phyloP scores from a whole-genome alignment of 2,329 filamentous ascomycete genomes.

The Acrodontium crateriforme region DNA sequence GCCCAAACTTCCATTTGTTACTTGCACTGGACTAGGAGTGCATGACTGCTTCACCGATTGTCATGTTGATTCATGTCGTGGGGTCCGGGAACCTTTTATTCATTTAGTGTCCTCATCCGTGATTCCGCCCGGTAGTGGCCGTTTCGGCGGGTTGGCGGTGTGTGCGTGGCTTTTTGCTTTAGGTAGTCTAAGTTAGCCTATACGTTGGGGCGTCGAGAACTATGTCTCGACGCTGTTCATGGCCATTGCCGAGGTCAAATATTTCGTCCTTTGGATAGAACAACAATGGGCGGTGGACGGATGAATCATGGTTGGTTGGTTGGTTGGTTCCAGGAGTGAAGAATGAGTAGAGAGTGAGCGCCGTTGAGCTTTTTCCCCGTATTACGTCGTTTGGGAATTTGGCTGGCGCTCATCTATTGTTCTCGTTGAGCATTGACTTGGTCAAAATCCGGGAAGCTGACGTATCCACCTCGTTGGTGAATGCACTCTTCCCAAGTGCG shows the following conservation, averaged over 20 bases:
- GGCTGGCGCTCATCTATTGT: slow-evolving; percentile 1
- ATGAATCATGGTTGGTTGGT: neutral
- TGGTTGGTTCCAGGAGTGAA: slow-evolving; percentile 1
- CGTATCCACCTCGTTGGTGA: slow-evolving; percentile 19
- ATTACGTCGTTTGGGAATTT: neutral
- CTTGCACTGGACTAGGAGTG: too few relatives aligned
- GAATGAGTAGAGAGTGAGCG: neutral
- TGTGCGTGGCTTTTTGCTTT: too few relatives aligned
- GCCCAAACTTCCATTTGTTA: neutral
- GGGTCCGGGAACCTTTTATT: too few relatives aligned
- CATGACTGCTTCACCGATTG: too few relatives aligned
- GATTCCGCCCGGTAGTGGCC: too few relatives aligned
- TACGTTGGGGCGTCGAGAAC: too few relatives aligned
- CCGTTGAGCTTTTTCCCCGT: too few relatives aligned
- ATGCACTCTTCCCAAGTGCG: slow-evolving; percentile 20
- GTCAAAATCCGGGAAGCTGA: slow-evolving; percentile 21
- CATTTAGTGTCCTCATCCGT: too few relatives aligned
- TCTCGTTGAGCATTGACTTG: slow-evolving; percentile 5
- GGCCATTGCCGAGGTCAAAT: neutral
- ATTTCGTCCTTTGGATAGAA: neutral
- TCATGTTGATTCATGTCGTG: too few relatives aligned
- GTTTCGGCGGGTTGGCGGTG: too few relatives aligned
- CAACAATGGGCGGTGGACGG: slow-evolving; percentile 1
- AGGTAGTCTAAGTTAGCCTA: too few relatives aligned
- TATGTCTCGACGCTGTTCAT: too few relatives aligned